Evolutionary conservation across 1,284 basidiomycete genomes (phyloP), one percentile per base, ranked within the genome.

Genomic region (Apiotrichum siamense): DNA sequence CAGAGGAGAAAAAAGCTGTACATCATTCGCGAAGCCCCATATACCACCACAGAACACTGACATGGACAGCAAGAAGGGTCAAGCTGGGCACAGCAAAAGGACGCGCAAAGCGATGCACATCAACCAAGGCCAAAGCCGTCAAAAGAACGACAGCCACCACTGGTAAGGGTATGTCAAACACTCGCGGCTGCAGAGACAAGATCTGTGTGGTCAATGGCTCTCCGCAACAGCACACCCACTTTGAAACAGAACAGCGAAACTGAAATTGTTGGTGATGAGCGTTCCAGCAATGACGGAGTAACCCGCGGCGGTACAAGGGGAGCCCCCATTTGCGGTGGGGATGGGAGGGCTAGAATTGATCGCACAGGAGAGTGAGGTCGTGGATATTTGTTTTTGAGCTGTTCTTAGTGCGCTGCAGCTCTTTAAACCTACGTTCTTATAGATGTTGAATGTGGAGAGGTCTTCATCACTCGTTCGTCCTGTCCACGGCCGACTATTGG

Each of bases 111-210:
- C 39, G 39, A 4, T 23, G 2, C 3, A 44, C 2, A 23, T 35
- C 43, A 18, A 33, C 5, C 17, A 44, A 15, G 15, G 43, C 43
- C 17, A 33, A 21, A 1, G 58, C 27, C 2, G 58, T 52, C 7
- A 65, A 6, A 11, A 50, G 9, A 13, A 61, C 25, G 7, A 63
- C 46, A 3, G 50, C 26, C 3, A 62, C 23, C 7, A 52, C 44
- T 3, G 55, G 39, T 11, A 61, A 45, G 21, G 41, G 25, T 17
- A 40, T 18, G 6, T 49, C 50, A 2, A 40, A 33, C 2, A 65
- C 21, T 13, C 45, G 38, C 4, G 60, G 56, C 44, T 63, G 64
- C 2, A 63, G 41, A 3, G 62, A 60, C 26, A 61, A 20, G 11
- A 63, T 54, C 60, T 61, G 39, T 9, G 15, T 13, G 7, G 21